Conservation (phyloP, 2,329 filamentous ascomycete species). For the Colletotrichum orchidophilum region DNA sequence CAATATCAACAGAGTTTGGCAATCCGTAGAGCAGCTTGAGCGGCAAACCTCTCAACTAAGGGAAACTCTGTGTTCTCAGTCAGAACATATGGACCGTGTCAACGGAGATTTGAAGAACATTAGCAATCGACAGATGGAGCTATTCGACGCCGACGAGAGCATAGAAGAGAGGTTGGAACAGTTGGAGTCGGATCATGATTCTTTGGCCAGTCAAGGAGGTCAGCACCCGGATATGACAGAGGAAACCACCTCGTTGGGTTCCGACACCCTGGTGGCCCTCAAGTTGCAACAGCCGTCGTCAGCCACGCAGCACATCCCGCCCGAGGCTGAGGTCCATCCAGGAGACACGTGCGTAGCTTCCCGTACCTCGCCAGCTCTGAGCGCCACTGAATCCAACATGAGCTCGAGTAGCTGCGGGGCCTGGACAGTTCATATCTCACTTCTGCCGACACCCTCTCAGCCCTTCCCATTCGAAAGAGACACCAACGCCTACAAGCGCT, state of each 20-base stretch:
- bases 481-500: constrained; percentile 68
- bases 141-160: constrained; percentile 59
- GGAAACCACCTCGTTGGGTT: not conserved
- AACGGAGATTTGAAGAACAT: constrained; percentile 55
- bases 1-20: constrained; percentile 64
- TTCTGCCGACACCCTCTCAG: constrained; percentile 62
- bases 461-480: constrained; percentile 71
- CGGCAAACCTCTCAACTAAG: constrained; percentile 47
- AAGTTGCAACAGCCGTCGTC: not conserved
- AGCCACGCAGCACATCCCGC: not conserved
- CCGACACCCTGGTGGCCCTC: not conserved
- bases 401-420: constrained; percentile 39
- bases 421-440: constrained; percentile 70
- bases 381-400: not conserved
- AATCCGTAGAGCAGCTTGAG: constrained; percentile 57
- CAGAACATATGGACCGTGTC: constrained; percentile 51
- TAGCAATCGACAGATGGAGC: constrained; percentile 58
- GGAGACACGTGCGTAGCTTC: too few species aligned
- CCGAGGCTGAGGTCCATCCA: not conserved
- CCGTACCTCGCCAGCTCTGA: not conserved
- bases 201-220: constrained; percentile 6
- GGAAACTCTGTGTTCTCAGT: constrained; percentile 49
- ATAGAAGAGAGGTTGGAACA: constrained; percentile 65
- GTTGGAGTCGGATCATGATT: constrained; percentile 50
- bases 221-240: constrained; percentile 9